Evolutionary conservation across 75 land plant species (phyloP), one percentile per base, ranked within the genome.

Genomic region (Sequoia sempervirens): DNA sequence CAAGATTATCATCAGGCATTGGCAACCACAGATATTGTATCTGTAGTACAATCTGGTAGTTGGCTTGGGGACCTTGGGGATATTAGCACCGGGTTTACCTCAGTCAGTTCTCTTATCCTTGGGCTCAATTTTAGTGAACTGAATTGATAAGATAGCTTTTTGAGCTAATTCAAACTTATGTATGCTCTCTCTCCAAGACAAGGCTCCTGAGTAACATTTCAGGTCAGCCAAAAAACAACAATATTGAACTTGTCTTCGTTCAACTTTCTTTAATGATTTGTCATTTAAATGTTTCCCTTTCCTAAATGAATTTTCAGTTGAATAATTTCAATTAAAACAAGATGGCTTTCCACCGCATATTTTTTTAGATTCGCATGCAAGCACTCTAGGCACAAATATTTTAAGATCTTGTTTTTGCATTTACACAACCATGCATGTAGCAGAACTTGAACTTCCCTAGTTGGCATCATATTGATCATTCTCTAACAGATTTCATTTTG

Each of bases 1-100:
- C 91, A 89, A 88, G 86, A 83, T 14, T 85, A 88, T 85, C 81
- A 86, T 36, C 85, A 56, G 26, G 95, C 93, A 61, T 18, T 83
- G 80, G 98, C 98, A 68, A 88, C 82, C 9, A 58, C 89, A 61
- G 98, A 94, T 79, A 78, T 91, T 50, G 88, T 87, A 70, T 84
- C 87, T 79, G 88, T 84, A 2, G 47, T 84, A 80, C 89, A 89
- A 56, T 74, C 87, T 15, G n/a, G 73, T 75, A 75, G 82, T 53
- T 87, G 46, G 83, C 23, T 92, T 1, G 91, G 93, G 53, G 95
- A 96, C 82, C 81, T 95, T 83, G 90, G 93, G 82, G 99, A 95
- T 83, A 91, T 97, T 85, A 96, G 89, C 86, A 93, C 89, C 87
- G 97, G 99, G 87, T 97, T 97, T 93, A 91, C 93, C 83, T 96